Base-by-base conservation (phyloP, 208 protist species). In the Acanthamoeba sp. region DNA sequence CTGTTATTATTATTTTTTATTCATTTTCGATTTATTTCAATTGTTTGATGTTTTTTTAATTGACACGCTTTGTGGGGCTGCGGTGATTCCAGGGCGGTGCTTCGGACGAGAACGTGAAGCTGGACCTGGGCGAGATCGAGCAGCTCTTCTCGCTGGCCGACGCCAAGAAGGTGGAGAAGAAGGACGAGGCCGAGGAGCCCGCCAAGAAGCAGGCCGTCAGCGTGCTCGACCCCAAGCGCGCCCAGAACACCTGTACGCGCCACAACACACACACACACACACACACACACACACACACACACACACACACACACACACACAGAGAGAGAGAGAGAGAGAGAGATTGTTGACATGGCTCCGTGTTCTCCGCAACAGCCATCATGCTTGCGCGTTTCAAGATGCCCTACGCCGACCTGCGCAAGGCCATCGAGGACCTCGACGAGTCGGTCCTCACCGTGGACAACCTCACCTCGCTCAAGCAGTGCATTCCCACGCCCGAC, bases 321-420 rank as follows among this genome's bases (percentile, higher is more conserved):
- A n/a, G n/a, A n/a, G n/a, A n/a, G n/a, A n/a, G n/a, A n/a, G n/a
- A n/a, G n/a, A n/a, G n/a, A n/a, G n/a, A n/a, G n/a, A n/a, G n/a
- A n/a, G n/a, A n/a, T n/a, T 84, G 38, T 84, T 84, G 7, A 29
- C 6, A 55, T 6, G 73, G 10, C n/a, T 52, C 32, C 38, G 27
- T 40, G 9, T 20, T 10, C 38, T 0, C 69, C 29, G 12, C 7
- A 18, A 78, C 29, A 87, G 78, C 64, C 24, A 95, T 95, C 80
- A 95, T 95, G 85, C 78, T 95, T n/a, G 34, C 87, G 20, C 71
- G 76, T 36, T 55, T 95, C 50, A 52, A 91, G 85, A 34, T 93
- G n/a, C 10, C 88, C 10, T 59, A 93, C 71, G 42, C n/a, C 10
- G 57, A 93, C 45, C 57, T 95, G 88, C 85, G 89, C 24, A 50